A percentile compares a stretch with the other conserved stretches of the same genome.
phyloP scores from a whole-genome alignment of 2,329 filamentous ascomycete genomes.

The Scortechinia acanthostroma region DNA sequence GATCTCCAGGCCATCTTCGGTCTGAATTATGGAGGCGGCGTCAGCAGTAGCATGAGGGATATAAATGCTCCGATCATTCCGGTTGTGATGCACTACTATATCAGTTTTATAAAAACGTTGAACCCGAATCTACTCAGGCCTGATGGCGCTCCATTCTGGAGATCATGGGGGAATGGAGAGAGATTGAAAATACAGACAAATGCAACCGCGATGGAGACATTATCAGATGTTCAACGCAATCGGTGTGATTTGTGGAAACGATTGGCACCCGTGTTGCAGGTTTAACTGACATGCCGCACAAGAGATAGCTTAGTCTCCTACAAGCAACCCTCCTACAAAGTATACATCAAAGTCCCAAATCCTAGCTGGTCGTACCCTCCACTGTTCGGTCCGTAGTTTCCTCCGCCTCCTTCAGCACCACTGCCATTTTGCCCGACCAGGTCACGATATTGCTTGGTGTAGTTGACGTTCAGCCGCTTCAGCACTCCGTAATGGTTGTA shows the following conservation, averaged over 20 bases:
- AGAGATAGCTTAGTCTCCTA: no score
- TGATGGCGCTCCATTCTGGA: constrained; percentile 28
- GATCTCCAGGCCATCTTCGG: constrained; percentile 40
- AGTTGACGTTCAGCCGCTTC: constrained; percentile 25
- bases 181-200: no score
- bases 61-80: no score
- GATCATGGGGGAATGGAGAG: constrained; percentile 26
- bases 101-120: constrained; percentile 35
- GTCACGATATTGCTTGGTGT: constrained; percentile 25
- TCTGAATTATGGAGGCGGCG: constrained; percentile 26
- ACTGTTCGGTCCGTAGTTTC: constrained; percentile 27
- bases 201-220: no score
- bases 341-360: constrained; percentile 19
- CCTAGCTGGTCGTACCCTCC: constrained; percentile 31
- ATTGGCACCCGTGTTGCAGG: no score
- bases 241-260: no score
- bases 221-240: no score
- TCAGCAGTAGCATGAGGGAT: constrained; percentile 14
- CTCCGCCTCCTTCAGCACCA: constrained; percentile 32
- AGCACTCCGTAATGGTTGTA: constrained; percentile 26
- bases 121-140: constrained; percentile 30
- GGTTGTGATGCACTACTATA: constrained; percentile 38
- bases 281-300: no score
- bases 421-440: constrained; percentile 17
- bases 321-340: no score